Evolutionary conservation across 495 filamentous ascomycete species (phyloP).

Genomic region (Daldinia loculata): DNA sequence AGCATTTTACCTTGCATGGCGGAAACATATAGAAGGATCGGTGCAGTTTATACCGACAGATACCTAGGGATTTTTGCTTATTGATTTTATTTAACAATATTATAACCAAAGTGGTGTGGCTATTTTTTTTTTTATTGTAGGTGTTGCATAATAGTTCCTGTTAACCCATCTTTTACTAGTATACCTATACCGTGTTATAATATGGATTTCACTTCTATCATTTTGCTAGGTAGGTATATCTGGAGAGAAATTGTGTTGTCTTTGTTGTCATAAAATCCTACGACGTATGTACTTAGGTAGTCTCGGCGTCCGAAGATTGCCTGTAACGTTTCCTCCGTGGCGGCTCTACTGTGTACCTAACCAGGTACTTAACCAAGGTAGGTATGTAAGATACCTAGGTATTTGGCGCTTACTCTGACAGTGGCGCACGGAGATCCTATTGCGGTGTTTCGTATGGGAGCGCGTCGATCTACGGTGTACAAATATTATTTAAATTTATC

Average conservation of each 20-base stretch:
- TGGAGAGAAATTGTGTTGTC: background rate
- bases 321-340: background rate
- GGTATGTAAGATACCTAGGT: background rate
- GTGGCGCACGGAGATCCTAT: background rate
- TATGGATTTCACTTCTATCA: conserved; percentile 5
- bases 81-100: conserved; percentile 31
- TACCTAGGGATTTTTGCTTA: conserved; percentile 26
- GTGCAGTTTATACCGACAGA: conserved; percentile 32
- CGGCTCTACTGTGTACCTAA: background rate
- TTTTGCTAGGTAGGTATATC: background rate
- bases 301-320: background rate
- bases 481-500: background rate
- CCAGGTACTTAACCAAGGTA: too few species aligned
- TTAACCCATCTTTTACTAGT: background rate
- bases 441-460: too few species aligned
- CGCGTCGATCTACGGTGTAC: background rate
- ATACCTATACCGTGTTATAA: conserved; percentile 14
- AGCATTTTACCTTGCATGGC: conserved; percentile 40
- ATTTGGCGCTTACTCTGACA: background rate
- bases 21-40: conserved; percentile 39
- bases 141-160: conserved; percentile 1
- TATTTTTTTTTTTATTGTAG: conserved; percentile 11
- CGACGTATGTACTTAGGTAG: background rate
- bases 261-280: background rate
- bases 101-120: conserved; percentile 24